phyloP scores from a whole-genome alignment of 768 basidiomycete genomes.

The Termitomyces sp. region DNA sequence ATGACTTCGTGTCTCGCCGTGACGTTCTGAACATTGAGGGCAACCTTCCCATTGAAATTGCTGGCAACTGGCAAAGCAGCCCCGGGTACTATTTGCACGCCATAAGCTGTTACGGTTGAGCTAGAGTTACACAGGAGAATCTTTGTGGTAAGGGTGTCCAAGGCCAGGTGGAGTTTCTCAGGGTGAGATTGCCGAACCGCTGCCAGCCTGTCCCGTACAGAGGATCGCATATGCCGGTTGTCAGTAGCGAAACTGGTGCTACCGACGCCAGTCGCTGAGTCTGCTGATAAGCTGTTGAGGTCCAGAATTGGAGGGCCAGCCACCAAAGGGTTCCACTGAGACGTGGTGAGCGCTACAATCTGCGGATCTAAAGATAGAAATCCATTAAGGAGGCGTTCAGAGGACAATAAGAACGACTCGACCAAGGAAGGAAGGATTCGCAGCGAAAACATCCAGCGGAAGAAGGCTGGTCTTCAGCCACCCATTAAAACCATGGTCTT shows the following conservation, averaged over 20 bases:
- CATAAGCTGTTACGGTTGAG: conserved; percentile 15
- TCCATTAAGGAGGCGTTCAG: neutral
- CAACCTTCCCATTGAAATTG: conserved; percentile 18
- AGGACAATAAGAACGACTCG: neutral
- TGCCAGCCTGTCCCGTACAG: conserved; percentile 18
- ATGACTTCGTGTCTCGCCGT: conserved; percentile 22
- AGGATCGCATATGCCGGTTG: conserved; percentile 20
- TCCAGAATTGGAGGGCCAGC: conserved; percentile 16
- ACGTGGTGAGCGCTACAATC: conserved; percentile 14
- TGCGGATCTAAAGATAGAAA: conserved; percentile 17
- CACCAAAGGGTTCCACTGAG: conserved; percentile 5
- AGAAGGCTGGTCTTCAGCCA: conserved; percentile 22
- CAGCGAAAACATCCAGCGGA: conserved; percentile 15
- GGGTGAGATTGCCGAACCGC: conserved; percentile 8
- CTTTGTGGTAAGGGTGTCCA: conserved; percentile 23
- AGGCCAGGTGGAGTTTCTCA: conserved; percentile 13
- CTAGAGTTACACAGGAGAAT: conserved; percentile 15
- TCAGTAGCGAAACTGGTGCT: conserved; percentile 18
- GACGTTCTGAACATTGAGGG: conserved; percentile 11
- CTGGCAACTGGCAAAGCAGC: conserved; percentile 21
- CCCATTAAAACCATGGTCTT: conserved; percentile 24
- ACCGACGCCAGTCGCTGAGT: conserved; percentile 16
- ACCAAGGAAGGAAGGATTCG: conserved; percentile 20
- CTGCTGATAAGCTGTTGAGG: conserved; percentile 17
- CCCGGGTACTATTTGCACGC: conserved; percentile 18